Percentiles rank a stretch among this genome's conserved stretches.
phyloP scores from a whole-genome alignment of 176 grass and related monocot genomes.

The Oryza meridionalis region DNA sequence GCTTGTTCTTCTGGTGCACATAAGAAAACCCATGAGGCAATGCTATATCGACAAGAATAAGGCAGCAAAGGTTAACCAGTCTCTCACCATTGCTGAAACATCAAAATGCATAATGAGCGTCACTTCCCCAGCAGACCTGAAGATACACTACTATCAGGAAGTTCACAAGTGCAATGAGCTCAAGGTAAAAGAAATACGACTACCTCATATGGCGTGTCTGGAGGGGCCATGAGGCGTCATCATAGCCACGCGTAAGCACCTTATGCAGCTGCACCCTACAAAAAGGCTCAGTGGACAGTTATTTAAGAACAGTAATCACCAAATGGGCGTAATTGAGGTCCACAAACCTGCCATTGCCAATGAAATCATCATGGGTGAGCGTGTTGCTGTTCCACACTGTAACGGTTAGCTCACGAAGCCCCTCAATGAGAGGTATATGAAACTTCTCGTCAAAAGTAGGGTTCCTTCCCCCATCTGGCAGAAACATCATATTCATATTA shows the following conservation, averaged over 20 bases:
- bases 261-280: conserved; percentile 77
- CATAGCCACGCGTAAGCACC: conserved; percentile 75
- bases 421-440: conserved; percentile 79
- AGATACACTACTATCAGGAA: conserved; percentile 31
- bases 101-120: conserved; percentile 79
- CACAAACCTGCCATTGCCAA: conserved; percentile 74
- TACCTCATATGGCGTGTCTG: conserved; percentile 70
- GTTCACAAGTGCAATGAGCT: conserved; percentile 2
- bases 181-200: conserved; percentile 26
- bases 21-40: conserved; percentile 35
- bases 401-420: conserved; percentile 69
- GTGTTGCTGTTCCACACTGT: conserved; percentile 85
- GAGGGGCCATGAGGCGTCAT: conserved; percentile 76
- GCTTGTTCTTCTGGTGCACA: conserved; percentile 51
- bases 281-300: conserved; percentile 13
- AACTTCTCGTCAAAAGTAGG: conserved; percentile 89
- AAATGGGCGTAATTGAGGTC: not conserved
- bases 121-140: conserved; percentile 75
- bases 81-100: conserved; percentile 65
- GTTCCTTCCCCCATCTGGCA: conserved; percentile 82
- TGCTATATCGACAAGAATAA: not conserved
- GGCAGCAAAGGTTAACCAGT: not conserved
- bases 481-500: conserved; percentile 34
- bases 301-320: conserved; percentile 2
- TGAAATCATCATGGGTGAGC: conserved; percentile 67